A percentile compares a stretch with the other conserved stretches of the same genome.
These are phyloP conservation scores for Quercus lobata DNA, from an alignment of 331 rosid species.

Conservation along the genomic window DNA sequence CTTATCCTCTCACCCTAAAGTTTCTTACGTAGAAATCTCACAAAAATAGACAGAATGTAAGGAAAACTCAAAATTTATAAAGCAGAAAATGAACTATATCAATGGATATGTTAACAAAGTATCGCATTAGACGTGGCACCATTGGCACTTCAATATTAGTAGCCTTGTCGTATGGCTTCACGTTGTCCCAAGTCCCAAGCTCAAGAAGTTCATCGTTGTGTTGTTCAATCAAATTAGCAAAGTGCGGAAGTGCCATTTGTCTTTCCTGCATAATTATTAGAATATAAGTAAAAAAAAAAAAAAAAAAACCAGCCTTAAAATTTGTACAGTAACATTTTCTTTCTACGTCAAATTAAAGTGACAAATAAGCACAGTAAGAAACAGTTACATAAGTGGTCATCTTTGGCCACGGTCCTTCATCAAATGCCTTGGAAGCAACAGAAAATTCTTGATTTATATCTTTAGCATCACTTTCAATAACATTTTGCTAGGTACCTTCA, in stretches of 20 bases:
- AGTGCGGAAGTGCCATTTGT: no score
- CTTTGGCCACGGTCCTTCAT: conserved; percentile 82
- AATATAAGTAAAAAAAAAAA: background rate
- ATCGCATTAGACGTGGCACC: conserved; percentile 60
- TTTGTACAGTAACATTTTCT: background rate
- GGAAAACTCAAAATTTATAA: background rate
- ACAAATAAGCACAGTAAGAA: no score
- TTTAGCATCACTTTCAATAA: conserved; percentile 37
- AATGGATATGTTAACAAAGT: conserved; percentile 58
- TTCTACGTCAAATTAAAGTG: no score
- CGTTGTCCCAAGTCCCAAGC: conserved; percentile 92
- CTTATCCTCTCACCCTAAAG: no score
- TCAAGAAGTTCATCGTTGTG: conserved; percentile 57
- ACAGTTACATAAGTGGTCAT: no score
- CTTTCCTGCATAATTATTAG: conserved; percentile 8
- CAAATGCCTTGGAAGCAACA: conserved; percentile 83
- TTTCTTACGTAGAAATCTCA: no score
- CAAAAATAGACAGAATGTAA: background rate
- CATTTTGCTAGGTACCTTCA: conserved; percentile 32
- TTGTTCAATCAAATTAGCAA: no score
- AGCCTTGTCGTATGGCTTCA: conserved; percentile 81
- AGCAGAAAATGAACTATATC: background rate
- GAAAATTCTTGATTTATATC: conserved; percentile 70
- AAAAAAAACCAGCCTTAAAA: background rate
- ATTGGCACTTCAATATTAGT: conserved; percentile 60